Evolutionary conservation across 257 asterid genomes (phyloP).

Genomic region (Verbena officinalis): DNA sequence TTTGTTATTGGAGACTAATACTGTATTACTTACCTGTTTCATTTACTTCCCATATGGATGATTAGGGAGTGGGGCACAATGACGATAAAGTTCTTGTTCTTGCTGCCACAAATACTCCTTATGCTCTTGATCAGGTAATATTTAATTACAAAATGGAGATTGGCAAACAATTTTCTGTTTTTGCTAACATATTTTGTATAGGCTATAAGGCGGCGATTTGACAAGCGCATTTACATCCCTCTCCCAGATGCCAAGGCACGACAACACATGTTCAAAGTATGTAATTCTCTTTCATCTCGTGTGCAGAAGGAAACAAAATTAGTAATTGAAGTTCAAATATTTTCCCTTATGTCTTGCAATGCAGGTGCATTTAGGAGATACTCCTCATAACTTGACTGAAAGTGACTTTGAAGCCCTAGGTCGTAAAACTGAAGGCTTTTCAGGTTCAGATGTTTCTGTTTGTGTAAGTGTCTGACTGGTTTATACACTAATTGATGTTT

Average conservation of each 20-base stretch:
- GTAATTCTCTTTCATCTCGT: constrained; percentile 22
- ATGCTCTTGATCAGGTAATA: constrained; percentile 94
- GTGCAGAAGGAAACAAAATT: constrained; percentile 4
- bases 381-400: constrained; percentile 72
- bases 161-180: background rate
- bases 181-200: constrained; percentile 26
- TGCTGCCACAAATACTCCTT: constrained; percentile 98
- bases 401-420: constrained; percentile 68
- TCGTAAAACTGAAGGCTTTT: constrained; percentile 73
- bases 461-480: constrained; percentile 53
- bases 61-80: constrained; percentile 94
- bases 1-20: constrained; percentile 6
- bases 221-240: constrained; percentile 95
- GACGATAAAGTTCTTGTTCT: constrained; percentile 98
- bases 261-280: constrained; percentile 96
- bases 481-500: constrained; percentile 10
- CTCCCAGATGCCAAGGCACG: constrained; percentile 95
- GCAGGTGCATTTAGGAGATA: constrained; percentile 84
- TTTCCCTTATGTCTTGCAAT: constrained; percentile 13
- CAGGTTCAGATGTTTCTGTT: constrained; percentile 80
- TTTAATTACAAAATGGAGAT: background rate
- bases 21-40: constrained; percentile 24
- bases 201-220: constrained; percentile 97
- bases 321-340: constrained; percentile 3
- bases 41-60: constrained; percentile 21